A percentile compares a stretch with the other conserved stretches of the same genome.
phyloP scores from a whole-genome alignment of 139 green algal species.

The Asterochloris erici region DNA sequence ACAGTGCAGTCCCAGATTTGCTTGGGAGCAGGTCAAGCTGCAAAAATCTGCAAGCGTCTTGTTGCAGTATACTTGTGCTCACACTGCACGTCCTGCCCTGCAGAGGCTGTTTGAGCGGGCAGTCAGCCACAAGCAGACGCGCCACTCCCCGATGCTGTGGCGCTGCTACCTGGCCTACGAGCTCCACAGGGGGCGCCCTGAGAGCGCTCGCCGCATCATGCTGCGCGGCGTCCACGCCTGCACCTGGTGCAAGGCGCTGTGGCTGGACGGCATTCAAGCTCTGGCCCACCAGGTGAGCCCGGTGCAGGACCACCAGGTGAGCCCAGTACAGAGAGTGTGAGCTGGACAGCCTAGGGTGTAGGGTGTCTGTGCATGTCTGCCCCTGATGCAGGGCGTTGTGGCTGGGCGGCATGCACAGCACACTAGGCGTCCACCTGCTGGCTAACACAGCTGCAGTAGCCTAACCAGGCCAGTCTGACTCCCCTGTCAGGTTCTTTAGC shows the following conservation, averaged over 20 bases:
- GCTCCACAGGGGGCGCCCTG: constrained; percentile 7
- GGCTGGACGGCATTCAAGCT: constrained; percentile 54
- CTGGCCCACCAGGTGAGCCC: constrained; percentile 16
- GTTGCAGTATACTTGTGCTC: too few species aligned
- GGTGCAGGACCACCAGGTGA: neutral
- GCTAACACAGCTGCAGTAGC: too few species aligned
- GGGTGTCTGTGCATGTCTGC: too few species aligned
- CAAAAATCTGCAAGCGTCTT: too few species aligned
- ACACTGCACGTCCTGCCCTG: neutral
- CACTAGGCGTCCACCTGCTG: too few species aligned
- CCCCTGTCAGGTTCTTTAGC: too few species aligned
- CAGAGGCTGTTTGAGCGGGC: constrained; percentile 30
- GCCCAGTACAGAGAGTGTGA: neutral
- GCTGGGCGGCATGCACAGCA: too few species aligned
- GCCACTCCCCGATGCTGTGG: constrained; percentile 45
- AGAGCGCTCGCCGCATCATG: constrained; percentile 52
- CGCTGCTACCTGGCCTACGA: constrained; percentile 38
- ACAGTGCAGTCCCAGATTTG: too few species aligned
- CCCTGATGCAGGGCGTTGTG: too few species aligned
- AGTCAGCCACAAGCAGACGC: constrained; percentile 17
- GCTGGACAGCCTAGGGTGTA: neutral
- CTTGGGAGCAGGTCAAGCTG: too few species aligned
- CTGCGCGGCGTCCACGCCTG: constrained; percentile 68
- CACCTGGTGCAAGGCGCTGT: constrained; percentile 67
- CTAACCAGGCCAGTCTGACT: too few species aligned